These are phyloP conservation scores for Brasenia schreberi DNA, from an alignment of 164 flowering plant genomes.

Conservation along the genomic window DNA sequence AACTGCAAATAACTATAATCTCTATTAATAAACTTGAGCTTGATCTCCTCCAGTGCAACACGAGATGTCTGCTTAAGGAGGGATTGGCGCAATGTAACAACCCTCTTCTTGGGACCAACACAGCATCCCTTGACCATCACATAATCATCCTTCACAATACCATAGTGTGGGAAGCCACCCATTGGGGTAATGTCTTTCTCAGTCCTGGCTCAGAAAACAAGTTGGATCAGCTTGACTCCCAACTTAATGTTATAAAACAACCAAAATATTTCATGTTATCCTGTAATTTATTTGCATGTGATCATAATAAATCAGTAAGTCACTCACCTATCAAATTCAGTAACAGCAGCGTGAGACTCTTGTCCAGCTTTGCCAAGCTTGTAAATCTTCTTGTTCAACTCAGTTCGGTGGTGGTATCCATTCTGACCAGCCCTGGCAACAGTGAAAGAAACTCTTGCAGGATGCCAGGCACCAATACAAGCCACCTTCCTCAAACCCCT, in stretches of 20 bases:
- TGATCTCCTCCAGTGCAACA: constrained; percentile 55
- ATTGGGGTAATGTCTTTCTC: constrained; percentile 74
- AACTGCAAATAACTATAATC: too few relatives aligned
- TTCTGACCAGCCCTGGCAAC: constrained; percentile 77
- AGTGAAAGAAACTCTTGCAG: constrained; percentile 61
- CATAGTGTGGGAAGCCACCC: constrained; percentile 77
- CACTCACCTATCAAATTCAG: constrained; percentile 46
- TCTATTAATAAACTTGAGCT: constrained; percentile 61
- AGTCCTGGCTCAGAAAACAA: constrained; percentile 25
- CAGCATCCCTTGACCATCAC: constrained; percentile 68
- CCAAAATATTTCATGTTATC: not conserved
- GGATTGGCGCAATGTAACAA: constrained; percentile 58
- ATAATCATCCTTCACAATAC: constrained; percentile 54
- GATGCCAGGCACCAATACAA: constrained; percentile 83
- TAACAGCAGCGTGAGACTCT: constrained; percentile 49
- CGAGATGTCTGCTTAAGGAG: constrained; percentile 61
- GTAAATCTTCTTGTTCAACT: constrained; percentile 69
- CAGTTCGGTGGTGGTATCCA: constrained; percentile 65
- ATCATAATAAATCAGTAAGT: not conserved
- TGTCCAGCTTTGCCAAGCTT: constrained; percentile 51
- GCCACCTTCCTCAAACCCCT: constrained; percentile 66
- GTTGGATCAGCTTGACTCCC: not conserved
- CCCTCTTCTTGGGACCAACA: constrained; percentile 73
- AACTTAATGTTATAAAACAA: not conserved
- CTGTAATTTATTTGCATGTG: not conserved